Percentiles rank a stretch among this genome's conserved stretches.
Conservation (phyloP, 1,139 yeast species). For the Meyerozyma elateridarum region DNA sequence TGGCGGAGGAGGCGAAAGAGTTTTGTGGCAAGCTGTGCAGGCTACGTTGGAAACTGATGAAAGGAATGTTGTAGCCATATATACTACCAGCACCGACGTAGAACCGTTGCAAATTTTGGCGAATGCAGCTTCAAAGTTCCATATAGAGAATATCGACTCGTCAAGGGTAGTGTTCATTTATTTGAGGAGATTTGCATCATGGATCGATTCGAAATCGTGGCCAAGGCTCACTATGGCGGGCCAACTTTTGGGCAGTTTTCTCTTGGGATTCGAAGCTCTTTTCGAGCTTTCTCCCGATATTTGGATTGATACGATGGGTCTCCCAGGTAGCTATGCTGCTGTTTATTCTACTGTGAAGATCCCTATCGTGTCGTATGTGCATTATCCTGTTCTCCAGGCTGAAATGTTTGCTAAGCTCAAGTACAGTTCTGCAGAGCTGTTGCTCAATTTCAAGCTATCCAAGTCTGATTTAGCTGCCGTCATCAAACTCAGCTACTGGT, state of each 20-base stretch:
- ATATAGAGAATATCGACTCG: constrained; percentile 44
- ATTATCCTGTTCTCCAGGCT: constrained; percentile 84
- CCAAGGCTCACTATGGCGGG: constrained; percentile 76
- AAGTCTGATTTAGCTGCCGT: constrained; percentile 21
- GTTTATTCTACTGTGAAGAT: constrained; percentile 51
- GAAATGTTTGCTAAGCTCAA: constrained; percentile 73
- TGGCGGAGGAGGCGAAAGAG: constrained; percentile 98
- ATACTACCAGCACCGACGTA: constrained; percentile 63
- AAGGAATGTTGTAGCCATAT: constrained; percentile 62
- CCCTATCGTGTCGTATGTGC: constrained; percentile 85
- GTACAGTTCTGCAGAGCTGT: constrained; percentile 23
- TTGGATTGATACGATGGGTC: constrained; percentile 94
- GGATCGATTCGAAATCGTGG: constrained; percentile 75
- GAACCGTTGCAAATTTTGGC: constrained; percentile 50
- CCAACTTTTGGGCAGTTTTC: constrained; percentile 76
- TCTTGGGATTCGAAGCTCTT: constrained; percentile 70
- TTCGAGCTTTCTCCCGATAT: constrained; percentile 73
- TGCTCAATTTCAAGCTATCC: constrained; percentile 12
- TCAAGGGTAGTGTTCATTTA: constrained; percentile 67
- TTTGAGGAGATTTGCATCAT: constrained; percentile 49
- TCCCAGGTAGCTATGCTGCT: constrained; percentile 78
- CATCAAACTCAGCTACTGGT: constrained; percentile 70
- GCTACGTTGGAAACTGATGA: constrained; percentile 54
- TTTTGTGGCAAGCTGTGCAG: constrained; percentile 89
- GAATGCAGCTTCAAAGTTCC: constrained; percentile 62